phyloP scores from a whole-genome alignment of 495 filamentous ascomycete genomes.

The Aspergillus wentii region DNA sequence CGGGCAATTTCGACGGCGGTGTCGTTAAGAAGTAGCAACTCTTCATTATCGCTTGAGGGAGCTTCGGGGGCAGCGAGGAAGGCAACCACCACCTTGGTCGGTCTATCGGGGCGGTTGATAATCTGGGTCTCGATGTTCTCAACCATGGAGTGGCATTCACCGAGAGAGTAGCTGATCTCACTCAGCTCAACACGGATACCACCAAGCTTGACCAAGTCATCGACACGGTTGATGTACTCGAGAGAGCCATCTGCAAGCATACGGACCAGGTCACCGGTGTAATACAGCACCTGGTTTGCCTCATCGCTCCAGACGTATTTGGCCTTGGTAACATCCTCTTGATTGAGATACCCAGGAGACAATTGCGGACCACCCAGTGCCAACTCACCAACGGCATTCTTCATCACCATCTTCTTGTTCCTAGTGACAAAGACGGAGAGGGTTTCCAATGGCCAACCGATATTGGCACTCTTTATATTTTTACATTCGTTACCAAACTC shows the following conservation, averaged over 20 bases:
- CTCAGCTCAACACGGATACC: conserved; percentile 34
- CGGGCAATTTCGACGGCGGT: conserved; percentile 15
- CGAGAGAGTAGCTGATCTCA: conserved; percentile 30
- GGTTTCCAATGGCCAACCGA: conserved; percentile 28
- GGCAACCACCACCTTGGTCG: conserved; percentile 26
- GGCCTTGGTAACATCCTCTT: conserved; percentile 33
- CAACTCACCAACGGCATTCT: conserved; percentile 39
- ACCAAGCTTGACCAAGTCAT: conserved; percentile 34
- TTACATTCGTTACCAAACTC: conserved; percentile 26
- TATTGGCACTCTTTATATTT: conserved; percentile 26
- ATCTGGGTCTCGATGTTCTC: conserved; percentile 25
- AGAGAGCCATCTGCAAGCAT: conserved; percentile 38
- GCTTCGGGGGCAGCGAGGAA: conserved; percentile 23
- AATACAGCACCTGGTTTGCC: conserved; percentile 30
- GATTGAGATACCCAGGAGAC: conserved; percentile 39
- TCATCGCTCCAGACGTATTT: conserved; percentile 33
- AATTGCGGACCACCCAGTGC: conserved; percentile 38
- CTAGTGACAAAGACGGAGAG: conserved; percentile 31
- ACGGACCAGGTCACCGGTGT: conserved; percentile 49
- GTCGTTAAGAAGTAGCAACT: conserved; percentile 8
- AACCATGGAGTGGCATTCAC: conserved; percentile 21
- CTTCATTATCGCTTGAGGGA: conserved; percentile 1
- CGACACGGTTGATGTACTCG: conserved; percentile 33
- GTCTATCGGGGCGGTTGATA: conserved; percentile 24
- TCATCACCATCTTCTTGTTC: conserved; percentile 23